Percentiles rank a stretch among this genome's conserved stretches.
Evolutionary conservation across 495 filamentous ascomycete species (phyloP).

Genomic region (Lentithecium fluviatile): DNA sequence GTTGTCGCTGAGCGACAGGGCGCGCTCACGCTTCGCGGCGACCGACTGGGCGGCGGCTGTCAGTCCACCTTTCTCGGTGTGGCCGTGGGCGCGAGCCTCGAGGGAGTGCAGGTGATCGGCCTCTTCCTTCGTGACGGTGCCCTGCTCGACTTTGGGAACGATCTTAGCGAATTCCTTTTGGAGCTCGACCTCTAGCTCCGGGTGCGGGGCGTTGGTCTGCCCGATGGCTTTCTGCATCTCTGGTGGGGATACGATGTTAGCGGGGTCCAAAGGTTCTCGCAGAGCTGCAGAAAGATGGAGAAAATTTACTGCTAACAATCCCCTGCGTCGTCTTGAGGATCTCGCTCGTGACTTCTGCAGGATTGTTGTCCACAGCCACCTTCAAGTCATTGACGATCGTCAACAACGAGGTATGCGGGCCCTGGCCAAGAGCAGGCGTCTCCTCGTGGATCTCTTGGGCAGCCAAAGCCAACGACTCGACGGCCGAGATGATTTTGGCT

Average conservation of each 20-base stretch:
- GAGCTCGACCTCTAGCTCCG: constrained; percentile 18
- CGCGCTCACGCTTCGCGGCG: constrained; percentile 21
- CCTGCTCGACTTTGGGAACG: constrained; percentile 22
- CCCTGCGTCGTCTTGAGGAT: constrained; percentile 12
- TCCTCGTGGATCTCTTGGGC: neutral
- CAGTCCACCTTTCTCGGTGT: constrained; percentile 30
- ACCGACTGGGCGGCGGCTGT: constrained; percentile 23
- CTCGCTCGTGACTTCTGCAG: constrained; percentile 12
- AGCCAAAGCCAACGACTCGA: constrained; percentile 14
- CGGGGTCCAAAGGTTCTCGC: no score
- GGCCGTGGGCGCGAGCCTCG: constrained; percentile 25
- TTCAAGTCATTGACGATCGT: constrained; percentile 20
- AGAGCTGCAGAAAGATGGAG: neutral
- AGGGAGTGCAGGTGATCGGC: constrained; percentile 27
- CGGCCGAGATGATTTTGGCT: constrained; percentile 14
- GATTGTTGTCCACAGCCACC: constrained; percentile 11
- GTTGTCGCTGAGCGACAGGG: constrained; percentile 10
- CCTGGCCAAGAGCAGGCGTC: neutral
- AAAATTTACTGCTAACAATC: constrained; percentile 20
- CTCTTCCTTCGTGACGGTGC: constrained; percentile 25
- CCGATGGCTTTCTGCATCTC: constrained; percentile 23
- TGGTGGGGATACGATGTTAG: neutral
- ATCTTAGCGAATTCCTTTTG: constrained; percentile 21
- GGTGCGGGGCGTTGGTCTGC: constrained; percentile 12
- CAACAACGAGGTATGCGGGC: neutral